Base-by-base conservation (phyloP, 2,329 filamentous ascomycete species). In the Talaromyces sp. region DNA sequence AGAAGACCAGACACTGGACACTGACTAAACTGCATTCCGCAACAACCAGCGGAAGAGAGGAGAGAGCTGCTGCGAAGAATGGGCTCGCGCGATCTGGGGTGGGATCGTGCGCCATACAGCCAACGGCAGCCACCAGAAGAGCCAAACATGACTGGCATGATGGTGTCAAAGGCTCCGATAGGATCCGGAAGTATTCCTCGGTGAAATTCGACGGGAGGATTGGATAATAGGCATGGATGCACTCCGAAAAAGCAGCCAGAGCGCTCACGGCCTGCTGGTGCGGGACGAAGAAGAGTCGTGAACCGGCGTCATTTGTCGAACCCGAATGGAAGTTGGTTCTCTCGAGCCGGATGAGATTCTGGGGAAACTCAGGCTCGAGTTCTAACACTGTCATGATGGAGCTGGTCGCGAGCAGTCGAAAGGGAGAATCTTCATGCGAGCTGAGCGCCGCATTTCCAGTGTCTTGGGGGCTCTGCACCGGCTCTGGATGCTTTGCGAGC, bases 141-240 rank as follows among this genome's bases (percentile, higher is more conserved):
- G 64, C 65, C 10, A 71, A 63, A 56, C 66, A 72, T 19, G 64
- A 63, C 24, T 66, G 62, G 7, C 65, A 62, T 3, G 62, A 64
- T 17, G 67, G 65, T 10, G 29, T 55, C n/a, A 69, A 58, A 1
- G 60, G 27, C 19, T 64, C 64, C 2, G 64, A 64, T 9, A 70
- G 65, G n/a, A 61, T 58, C 13, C 61, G 56, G 24, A 63, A 64
- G 56, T 68, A 69, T 8, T 63, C 46, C 10, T 62, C 64, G 6
- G 67, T 60, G 55, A 68, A 70, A 14, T 64, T 61, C 17, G 60
- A 59, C 17, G 58, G 61, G 6, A 72, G 58, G 19, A 72, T 64
- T 6, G 70, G 70, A 60, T 70, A 72, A 63, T 67, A 70, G 17
- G 50, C 46, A 53, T 72, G 69, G n/a, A 72, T 63, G 31, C 64